Base-by-base conservation (phyloP, 2,329 filamentous ascomycete species). In the Pestalotiopsis sp. region DNA sequence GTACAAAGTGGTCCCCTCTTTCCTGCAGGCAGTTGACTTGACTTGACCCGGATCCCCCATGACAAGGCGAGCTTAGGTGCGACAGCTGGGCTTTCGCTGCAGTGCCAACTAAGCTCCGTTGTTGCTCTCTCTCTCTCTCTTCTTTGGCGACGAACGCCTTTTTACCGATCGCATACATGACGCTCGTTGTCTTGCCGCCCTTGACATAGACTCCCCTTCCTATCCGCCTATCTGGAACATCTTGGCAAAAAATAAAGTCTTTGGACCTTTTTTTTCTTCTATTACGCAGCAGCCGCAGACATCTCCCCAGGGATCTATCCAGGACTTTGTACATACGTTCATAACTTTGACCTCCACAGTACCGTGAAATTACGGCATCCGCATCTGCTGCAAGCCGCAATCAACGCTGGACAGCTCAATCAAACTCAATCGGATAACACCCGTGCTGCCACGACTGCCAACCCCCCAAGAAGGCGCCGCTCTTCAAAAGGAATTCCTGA, bases 371-470 rank as follows among this genome's bases (percentile, higher is more conserved):
- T 52, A 20, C 45, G 45, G 45, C 45, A 52, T 52, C 45, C 45
- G 45, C 45, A 52, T 52, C 45, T 52, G 17, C 45, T 52, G 45
- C 45, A 52, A 36, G 45, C 45, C 20, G 45, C 45, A 52, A 52
- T 52, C 45, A 52, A 52, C 45, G 17, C 45, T 52, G 45, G 45
- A 52, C n/a, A 52, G 45, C 45, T 64, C 61, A 64, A 64, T 64
- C 61, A 64, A 64, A 59, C 57, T 62, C 59, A 62, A 62, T 62
- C 59, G 31, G 25, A 62, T 36, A 36, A 62, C 25, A 62, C 25
- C 59, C 59, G 31, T 39, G 27, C 31, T 39, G 27, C 59, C 17
- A 23, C 27, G 31, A 62, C 31, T 59, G 23, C 20, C 31, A 20
- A 41, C 31, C 59, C 27, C 27, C 36, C 39, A 14, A 52, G 12